A percentile compares a stretch with the other conserved stretches of the same genome.
phyloP scores from a whole-genome alignment of 257 asterid species.

The Scutellaria galericulata region DNA sequence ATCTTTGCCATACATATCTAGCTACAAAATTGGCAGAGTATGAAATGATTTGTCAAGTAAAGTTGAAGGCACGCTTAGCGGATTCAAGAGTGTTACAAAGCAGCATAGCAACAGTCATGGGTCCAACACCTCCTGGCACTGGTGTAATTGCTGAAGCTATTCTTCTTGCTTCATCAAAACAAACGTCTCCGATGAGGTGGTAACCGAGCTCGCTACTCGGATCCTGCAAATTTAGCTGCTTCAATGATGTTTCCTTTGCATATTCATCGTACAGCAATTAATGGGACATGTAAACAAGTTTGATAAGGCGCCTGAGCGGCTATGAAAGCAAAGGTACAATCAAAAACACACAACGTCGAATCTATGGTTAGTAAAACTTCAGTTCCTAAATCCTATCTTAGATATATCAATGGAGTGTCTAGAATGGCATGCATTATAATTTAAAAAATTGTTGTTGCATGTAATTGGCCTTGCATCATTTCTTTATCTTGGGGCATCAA shows the following conservation, averaged over 20 bases:
- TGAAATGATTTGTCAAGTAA: slow-evolving; percentile 18
- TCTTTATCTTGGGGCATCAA: neutral
- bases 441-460: no score
- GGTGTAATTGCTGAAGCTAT: slow-evolving; percentile 85
- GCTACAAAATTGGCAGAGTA: neutral
- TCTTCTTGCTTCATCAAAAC: slow-evolving; percentile 72
- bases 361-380: neutral
- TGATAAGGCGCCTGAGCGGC: neutral
- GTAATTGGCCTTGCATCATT: neutral
- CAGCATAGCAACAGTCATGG: slow-evolving; percentile 94
- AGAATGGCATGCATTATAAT: no score
- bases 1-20: no score
- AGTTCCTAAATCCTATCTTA: neutral
- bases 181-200: slow-evolving; percentile 75
- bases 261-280: neutral
- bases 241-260: slow-evolving; percentile 1
- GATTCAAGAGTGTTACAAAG: slow-evolving; percentile 78
- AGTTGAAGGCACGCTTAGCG: slow-evolving; percentile 61
- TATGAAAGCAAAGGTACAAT: neutral
- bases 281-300: no score
- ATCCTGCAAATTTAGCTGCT: slow-evolving; percentile 54
- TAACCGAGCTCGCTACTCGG: slow-evolving; percentile 62
- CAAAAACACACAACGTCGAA: neutral
- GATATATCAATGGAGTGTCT: neutral
- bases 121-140: slow-evolving; percentile 97